Evolutionary conservation across 1,284 basidiomycete species (phyloP), one percentile per base, ranked within the genome.

Genomic region (Sanghuangporus weigelae): DNA sequence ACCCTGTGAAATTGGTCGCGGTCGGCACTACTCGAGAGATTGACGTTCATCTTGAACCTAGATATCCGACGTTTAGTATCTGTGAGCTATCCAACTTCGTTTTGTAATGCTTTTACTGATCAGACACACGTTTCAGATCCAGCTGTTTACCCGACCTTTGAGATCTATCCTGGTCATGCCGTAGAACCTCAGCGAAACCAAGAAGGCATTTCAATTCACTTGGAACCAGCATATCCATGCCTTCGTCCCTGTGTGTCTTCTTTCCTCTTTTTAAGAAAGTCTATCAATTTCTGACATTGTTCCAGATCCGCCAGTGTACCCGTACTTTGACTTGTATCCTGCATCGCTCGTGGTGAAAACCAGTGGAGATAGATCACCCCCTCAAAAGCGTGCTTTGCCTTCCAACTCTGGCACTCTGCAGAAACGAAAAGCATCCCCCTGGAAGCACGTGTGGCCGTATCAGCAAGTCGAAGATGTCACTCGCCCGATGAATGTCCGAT

Each of bases 61-160:
- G 51, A 36, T 59, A 59, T 42, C 58, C 56, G 10, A 35, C 11
- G 31, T 23, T 62, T 26, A 48, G 35, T 38, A 51, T 60, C 19
- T 57, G 50, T 59, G 35, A 8, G 48, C 56, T 10, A 14, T 23
- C 4, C 23, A 31, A 12, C 11, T 26, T 39, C 23, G 3, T 38
- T 26, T 19, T 46, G 8, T 26, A 7, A 10, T 49, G 16, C 50
- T 23, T 35, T 57, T 57, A 3, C 42, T 50, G 31, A 59, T 11
- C 7, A 36, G 44, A 23, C 7, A 48, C 12, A 12, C 19, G 3
- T 19, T 51, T n/a, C 11, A 72, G 71, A 71, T 60, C 67, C 68
- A 35, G 68, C 68, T 31, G 62, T 66, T 14, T 72, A 72, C 58
- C 72, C 72, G 12, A 61, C 67, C 42, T 70, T 72, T 60, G 67